A percentile compares a stretch with the other conserved stretches of the same genome.
Conservation (phyloP, 2,329 filamentous ascomycete genomes). For the Aspergillus sp. region DNA sequence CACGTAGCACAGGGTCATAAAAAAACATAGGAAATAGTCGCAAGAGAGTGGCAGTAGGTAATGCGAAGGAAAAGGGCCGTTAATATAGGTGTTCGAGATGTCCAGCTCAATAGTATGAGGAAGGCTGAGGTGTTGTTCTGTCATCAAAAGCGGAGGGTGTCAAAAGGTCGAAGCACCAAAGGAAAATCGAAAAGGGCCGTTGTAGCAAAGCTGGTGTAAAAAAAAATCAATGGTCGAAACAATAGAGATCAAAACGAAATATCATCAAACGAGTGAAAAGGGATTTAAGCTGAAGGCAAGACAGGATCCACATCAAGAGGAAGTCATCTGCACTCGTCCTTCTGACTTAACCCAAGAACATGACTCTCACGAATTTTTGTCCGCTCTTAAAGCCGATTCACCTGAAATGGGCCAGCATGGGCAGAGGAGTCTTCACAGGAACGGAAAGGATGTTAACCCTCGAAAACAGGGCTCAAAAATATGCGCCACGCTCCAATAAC, state of each 20-base stretch:
- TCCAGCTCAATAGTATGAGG: background rate
- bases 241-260: conserved; percentile 7
- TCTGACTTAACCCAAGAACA: background rate
- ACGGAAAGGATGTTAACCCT: conserved; percentile 7
- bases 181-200: conserved; percentile 1
- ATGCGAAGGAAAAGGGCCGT: conserved; percentile 17
- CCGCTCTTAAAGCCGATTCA: conserved; percentile 1
- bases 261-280: conserved; percentile 13
- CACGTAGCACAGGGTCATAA: conserved; percentile 11
- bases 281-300: conserved; percentile 3
- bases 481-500: conserved; percentile 8
- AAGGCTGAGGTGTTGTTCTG: conserved; percentile 3
- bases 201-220: too few species aligned
- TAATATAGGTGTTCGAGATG: background rate
- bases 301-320: background rate
- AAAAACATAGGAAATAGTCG: conserved; percentile 8
- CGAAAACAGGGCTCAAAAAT: conserved; percentile 5
- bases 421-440: conserved; percentile 13
- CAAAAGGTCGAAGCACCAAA: background rate
- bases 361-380: background rate
- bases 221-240: conserved; percentile 1
- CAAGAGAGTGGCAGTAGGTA: conserved; percentile 8
- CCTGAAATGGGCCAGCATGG: background rate
- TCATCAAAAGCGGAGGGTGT: conserved; percentile 8
- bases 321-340: conserved; percentile 1